These are phyloP conservation scores for Flammula alnicola DNA, from an alignment of 1,284 basidiomycete species.

Conservation along the genomic window DNA sequence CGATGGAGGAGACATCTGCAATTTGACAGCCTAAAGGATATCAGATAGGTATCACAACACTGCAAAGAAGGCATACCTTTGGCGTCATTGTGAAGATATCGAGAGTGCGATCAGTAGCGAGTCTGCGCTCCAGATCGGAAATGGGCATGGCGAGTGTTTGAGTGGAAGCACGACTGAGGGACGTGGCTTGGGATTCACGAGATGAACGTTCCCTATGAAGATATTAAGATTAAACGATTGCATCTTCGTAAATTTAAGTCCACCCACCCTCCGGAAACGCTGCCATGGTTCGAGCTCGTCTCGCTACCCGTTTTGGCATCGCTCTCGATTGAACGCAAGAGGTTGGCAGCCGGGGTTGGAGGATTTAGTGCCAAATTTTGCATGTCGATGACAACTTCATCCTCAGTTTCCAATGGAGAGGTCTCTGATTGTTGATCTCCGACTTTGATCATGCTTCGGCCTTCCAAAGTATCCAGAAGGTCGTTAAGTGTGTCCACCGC, in stretches of 20 bases:
- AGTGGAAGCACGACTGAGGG: conserved; percentile 54
- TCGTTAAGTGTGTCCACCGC: conserved; percentile 85
- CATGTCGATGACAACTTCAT: conserved; percentile 60
- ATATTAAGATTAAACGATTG: conserved; percentile 5
- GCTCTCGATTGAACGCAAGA: conserved; percentile 20
- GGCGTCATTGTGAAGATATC: conserved; percentile 98
- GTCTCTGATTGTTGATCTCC: conserved; percentile 30
- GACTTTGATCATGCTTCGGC: conserved; percentile 53
- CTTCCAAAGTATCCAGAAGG: conserved; percentile 73
- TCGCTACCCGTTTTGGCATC: conserved; percentile 45
- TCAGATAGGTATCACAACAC: conserved; percentile 17
- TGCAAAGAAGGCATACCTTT: conserved; percentile 61
- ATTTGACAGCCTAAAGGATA: conserved; percentile 73
- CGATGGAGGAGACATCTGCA: conserved; percentile 87
- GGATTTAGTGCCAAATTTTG: conserved; percentile 41
- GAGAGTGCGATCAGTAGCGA: conserved; percentile 80
- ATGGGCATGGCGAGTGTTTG: conserved; percentile 61
- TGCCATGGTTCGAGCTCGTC: conserved; percentile 53
- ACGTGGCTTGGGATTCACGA: conserved; percentile 60
- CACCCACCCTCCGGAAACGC: conserved; percentile 60
- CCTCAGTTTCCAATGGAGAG: conserved; percentile 40
- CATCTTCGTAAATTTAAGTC: conserved; percentile 3
- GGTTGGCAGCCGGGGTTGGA: conserved; percentile 19
- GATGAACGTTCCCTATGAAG: conserved; percentile 59
- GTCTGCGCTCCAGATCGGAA: conserved; percentile 79